Evolutionary conservation across 495 filamentous ascomycete species (phyloP).

Genomic region (Ramalina peruviana): DNA sequence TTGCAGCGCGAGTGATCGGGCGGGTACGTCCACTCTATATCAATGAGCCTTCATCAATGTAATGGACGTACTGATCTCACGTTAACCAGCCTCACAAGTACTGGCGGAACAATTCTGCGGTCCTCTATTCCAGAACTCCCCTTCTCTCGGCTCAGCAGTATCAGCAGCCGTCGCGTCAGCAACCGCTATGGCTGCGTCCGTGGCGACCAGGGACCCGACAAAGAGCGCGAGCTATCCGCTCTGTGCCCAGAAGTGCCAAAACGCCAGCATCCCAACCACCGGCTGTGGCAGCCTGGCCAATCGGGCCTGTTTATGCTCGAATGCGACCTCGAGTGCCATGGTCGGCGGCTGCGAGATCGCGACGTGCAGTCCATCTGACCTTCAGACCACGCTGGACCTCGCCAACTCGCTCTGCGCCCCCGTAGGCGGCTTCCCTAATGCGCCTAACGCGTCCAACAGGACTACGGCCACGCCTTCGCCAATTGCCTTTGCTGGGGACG

Average conservation of each 20-base stretch:
- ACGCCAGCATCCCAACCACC: background rate
- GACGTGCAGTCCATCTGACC: background rate
- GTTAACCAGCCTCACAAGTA: background rate
- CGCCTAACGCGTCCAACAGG: too few species aligned
- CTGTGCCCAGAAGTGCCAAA: slow-evolving; percentile 4
- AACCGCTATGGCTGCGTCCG: slow-evolving; percentile 23
- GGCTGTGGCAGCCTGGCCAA: slow-evolving; percentile 6
- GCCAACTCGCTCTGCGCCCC: too few species aligned
- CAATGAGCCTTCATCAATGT: too few species aligned
- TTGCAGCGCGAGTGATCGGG: background rate
- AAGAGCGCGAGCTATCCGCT: slow-evolving; percentile 4
- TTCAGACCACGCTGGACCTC: too few species aligned
- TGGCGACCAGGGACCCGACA: slow-evolving; percentile 22
- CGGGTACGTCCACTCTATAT: background rate
- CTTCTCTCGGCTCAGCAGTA: too few species aligned
- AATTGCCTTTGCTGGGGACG: too few species aligned
- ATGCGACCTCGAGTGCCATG: background rate
- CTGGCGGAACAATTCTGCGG: slow-evolving; percentile 1
- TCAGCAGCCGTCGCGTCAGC: background rate
- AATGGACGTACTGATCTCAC: background rate
- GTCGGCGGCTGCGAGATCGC: background rate
- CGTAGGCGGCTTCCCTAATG: too few species aligned
- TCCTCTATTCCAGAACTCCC: background rate
- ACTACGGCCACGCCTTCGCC: too few species aligned
- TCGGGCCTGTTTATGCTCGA: slow-evolving; percentile 2